Evolutionary conservation across 1,284 basidiomycete genomes (phyloP), one percentile per base, ranked within the genome.

Genomic region (Albatrellus sp.): DNA sequence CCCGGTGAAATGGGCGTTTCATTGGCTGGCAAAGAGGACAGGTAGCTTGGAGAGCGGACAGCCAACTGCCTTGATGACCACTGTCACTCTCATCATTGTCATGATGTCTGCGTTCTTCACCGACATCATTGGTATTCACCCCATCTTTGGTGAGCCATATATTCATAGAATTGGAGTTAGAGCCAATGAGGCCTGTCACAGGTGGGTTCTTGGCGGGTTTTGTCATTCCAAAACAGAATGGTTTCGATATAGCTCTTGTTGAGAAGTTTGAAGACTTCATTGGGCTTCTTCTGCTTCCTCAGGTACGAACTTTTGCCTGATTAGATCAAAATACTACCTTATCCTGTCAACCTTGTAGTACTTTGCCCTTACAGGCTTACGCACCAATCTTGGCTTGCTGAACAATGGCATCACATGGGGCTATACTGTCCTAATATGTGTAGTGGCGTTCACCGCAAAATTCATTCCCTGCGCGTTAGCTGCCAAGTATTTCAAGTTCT

Each of bases 181-280:
- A 19, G 36, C 3, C 10, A 24, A 3, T 20, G 42, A 34, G n/a
- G 28, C 24, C 17, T 31, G 16, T 8, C 8, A 39, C 13, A 80
- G 82, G 86, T 47, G 87, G 81, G 1, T 96, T 96, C 68, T 57
- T 96, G 44, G 85, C 88, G 16, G 92, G 91, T 37, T 68, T 96
- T 11, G 80, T 93, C 56, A 79, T 96, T 39, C 91, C 92, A 7
- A 84, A 90, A 53, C 81, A 92, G 42, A 85, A 86, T 45, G 89
- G 88, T 3, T 91, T 80, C 57, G 85, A 77, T 3, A 88, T 90
- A 40, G 72, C 79, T 0, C 60, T 91, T 7, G 75, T 78, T 0
- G 80, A 83, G 55, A 82, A 78, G 62, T 65, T 91, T 17, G 90
- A 93, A 62, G 90, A 92, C 63, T 61, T 84, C 24, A 71, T 80